Conservation (phyloP, 371 early-diverging fungal species). For the Mucor saturninus region DNA sequence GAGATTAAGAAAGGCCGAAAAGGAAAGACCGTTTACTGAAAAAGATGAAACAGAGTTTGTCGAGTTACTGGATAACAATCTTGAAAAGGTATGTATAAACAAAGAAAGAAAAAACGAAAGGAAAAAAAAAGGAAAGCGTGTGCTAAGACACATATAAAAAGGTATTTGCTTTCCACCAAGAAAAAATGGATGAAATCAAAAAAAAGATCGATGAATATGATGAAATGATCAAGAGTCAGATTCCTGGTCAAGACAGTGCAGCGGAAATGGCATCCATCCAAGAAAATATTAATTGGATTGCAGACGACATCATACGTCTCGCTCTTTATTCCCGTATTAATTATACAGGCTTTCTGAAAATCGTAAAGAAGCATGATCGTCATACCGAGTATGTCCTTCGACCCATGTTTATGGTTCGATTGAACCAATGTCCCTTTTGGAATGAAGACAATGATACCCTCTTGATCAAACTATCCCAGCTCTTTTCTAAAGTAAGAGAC, state of each 20-base stretch:
- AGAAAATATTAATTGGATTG: slow-evolving; percentile 81
- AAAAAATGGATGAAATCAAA: slow-evolving; percentile 89
- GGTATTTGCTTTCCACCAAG: slow-evolving; percentile 89
- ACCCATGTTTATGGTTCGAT: slow-evolving; percentile 85
- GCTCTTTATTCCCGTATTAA: slow-evolving; percentile 94
- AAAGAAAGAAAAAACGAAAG: not conserved
- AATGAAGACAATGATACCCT: slow-evolving; percentile 90
- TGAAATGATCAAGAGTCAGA: slow-evolving; percentile 52
- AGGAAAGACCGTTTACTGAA: slow-evolving; percentile 61
- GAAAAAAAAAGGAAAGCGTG: slow-evolving; percentile 7
- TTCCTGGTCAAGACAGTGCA: slow-evolving; percentile 43
- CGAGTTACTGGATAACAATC: slow-evolving; percentile 84
- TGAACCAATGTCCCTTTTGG: slow-evolving; percentile 89
- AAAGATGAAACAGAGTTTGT: slow-evolving; percentile 89
- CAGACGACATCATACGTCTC: slow-evolving; percentile 89
- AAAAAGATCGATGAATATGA: slow-evolving; percentile 79
- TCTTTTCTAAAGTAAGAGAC: slow-evolving; percentile 88
- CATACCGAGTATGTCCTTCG: slow-evolving; percentile 85
- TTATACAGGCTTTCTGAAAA: slow-evolving; percentile 96
- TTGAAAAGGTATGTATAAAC: slow-evolving; percentile 76
- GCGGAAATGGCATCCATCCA: slow-evolving; percentile 69
- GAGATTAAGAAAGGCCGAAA: slow-evolving; percentile 76
- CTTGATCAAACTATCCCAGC: slow-evolving; percentile 86
- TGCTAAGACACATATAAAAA: slow-evolving; percentile 21
- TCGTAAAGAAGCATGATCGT: slow-evolving; percentile 97